Percentiles rank a stretch among this genome's conserved stretches.
Evolutionary conservation across 2,329 filamentous ascomycete species (phyloP).

Genomic region (Corynespora cassiicola): DNA sequence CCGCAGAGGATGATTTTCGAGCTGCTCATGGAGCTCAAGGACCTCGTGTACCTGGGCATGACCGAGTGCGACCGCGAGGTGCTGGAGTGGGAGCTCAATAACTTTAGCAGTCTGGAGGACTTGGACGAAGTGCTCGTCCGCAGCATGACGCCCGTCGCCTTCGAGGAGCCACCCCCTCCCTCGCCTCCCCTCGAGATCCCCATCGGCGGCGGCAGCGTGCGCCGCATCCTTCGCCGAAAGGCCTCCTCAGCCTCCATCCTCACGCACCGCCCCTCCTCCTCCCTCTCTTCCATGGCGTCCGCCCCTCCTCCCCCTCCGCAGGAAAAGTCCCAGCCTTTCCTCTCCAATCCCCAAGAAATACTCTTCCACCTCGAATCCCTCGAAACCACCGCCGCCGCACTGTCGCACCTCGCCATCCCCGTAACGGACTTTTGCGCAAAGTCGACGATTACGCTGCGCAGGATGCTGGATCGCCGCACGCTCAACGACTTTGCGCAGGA

Average conservation of each 20-base stretch:
- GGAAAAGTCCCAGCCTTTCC: slow-evolving; percentile 1
- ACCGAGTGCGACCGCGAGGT: slow-evolving; percentile 31
- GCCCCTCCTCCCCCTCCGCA: too few species aligned
- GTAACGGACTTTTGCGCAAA: slow-evolving; percentile 40
- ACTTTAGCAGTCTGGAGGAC: slow-evolving; percentile 34
- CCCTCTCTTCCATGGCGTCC: too few species aligned
- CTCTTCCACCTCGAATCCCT: slow-evolving; percentile 41
- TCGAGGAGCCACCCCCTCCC: background rate
- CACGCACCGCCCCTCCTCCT: too few species aligned
- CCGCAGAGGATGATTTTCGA: slow-evolving; percentile 45
- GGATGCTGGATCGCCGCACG: slow-evolving; percentile 30
- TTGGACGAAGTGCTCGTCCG: slow-evolving; percentile 34
- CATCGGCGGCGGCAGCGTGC: too few species aligned
- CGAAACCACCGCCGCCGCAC: slow-evolving; percentile 36
- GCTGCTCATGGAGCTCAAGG: slow-evolving; percentile 41
- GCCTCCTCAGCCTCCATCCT: too few species aligned
- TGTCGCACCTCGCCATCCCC: slow-evolving; percentile 28
- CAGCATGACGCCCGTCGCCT: slow-evolving; percentile 24
- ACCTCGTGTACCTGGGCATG: slow-evolving; percentile 36
- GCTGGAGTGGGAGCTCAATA: slow-evolving; percentile 37
- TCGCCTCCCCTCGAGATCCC: background rate
- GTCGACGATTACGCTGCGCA: slow-evolving; percentile 35
- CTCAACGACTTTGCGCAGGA: slow-evolving; percentile 26
- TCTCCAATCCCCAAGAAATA: slow-evolving; percentile 25
- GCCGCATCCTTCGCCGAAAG: too few species aligned